Base-by-base conservation (phyloP, 2,329 filamentous ascomycete genomes). In the Epichloe festucae region DNA sequence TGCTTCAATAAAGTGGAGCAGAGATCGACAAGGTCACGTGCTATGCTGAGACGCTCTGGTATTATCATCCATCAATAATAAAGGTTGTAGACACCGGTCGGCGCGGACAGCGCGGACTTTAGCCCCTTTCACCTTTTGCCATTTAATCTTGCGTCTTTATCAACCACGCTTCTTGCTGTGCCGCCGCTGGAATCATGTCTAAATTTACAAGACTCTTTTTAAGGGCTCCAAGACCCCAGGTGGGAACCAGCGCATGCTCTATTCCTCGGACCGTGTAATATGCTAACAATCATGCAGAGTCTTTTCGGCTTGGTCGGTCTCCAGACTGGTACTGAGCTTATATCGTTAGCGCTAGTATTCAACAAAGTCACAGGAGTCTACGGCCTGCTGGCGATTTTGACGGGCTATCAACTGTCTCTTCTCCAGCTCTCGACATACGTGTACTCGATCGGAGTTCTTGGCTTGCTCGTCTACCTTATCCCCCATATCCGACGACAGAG, bases 331-430 rank as follows among this genome's bases (percentile, higher is more conserved):
- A 84, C 87, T 46, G 88, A 93, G 60, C 78, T 96, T 62, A 89
- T 95, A 61, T 83, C 86, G 4, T 76, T 93, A 55, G 82, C 86
- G 11, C 79, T 95, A 57, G 76, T 94, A 51, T 84, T 96, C 71
- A 96, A 96, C 76, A 95, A 95, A 69, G 80, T 90, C 58, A 91
- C 88, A 48, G 90, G 89, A 53, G 75, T 95, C 59, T 96, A 95
- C 69, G 90, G 90, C 57, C 76, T 96, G 43, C 83, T 96, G 59
- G 89, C 90, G 53, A 79, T 95, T 59, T 74, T 95, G 57, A 95
- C 90, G 23, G 91, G 91, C 64, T 89, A 87, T 68, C 75, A 84
- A 59, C 81, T 95, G 56, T 90, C 88, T 50, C 76, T 82, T 34
- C 77, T 93, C 23, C 91, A 96, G 68, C 77, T 95, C 52, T 87